Evolutionary conservation across 768 basidiomycete genomes (phyloP).

Genomic region (Lactarius quietus): DNA sequence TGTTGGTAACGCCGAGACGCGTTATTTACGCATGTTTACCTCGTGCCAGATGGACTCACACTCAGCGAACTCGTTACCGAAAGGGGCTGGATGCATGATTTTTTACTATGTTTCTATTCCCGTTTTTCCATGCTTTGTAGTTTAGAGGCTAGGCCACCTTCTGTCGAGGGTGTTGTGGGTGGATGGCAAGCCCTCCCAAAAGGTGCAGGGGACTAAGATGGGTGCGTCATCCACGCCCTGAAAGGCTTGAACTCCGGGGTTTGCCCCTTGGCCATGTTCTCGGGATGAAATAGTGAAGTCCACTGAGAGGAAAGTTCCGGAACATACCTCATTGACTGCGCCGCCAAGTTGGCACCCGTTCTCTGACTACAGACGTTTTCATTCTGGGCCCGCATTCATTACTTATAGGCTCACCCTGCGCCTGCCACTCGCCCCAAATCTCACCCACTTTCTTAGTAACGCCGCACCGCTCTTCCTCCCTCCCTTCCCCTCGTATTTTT

Average conservation of each 20-base stretch:
- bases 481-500: conserved; percentile 9
- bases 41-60: conserved; percentile 6
- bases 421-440: conserved; percentile 13
- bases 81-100: neutral
- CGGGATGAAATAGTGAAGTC: neutral
- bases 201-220: neutral
- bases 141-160: neutral
- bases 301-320: conserved; percentile 20
- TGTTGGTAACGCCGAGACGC: conserved; percentile 17
- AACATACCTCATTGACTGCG: conserved; percentile 23
- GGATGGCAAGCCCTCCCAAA: neutral
- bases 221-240: neutral
- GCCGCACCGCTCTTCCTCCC: conserved; percentile 16
- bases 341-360: conserved; percentile 23
- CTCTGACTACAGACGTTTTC: conserved; percentile 19
- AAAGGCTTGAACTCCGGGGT: conserved; percentile 5
- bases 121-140: neutral
- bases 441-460: conserved; percentile 17
- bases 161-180: neutral
- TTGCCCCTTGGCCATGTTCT: conserved; percentile 11
- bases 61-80: conserved; percentile 20
- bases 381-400: conserved; percentile 21
- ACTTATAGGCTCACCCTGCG: conserved; percentile 19
- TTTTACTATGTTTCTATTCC: conserved; percentile 1
- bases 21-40: conserved; percentile 29